A percentile compares a stretch with the other conserved stretches of the same genome.
Evolutionary conservation across 2,329 filamentous ascomycete genomes (phyloP).

Genomic region (Paraphoma chrysanthemicola): DNA sequence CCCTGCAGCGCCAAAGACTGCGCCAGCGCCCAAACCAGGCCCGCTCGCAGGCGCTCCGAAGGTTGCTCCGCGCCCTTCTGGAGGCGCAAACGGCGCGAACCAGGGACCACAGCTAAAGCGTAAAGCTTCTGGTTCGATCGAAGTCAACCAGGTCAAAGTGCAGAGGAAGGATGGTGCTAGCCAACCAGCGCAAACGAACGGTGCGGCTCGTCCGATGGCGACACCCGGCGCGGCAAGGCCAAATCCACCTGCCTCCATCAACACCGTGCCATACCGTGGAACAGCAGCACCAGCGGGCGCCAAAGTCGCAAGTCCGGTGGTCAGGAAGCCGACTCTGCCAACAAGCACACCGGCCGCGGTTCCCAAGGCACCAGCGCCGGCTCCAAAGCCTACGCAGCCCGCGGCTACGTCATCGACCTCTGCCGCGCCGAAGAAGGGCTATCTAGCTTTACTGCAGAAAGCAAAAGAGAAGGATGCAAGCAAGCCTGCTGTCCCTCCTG

Average conservation of each 20-base stretch:
- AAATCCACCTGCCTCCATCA: conserved; percentile 25
- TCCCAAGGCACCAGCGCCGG: conserved; percentile 28
- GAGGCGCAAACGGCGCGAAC: conserved; percentile 34
- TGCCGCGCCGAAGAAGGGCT: conserved; percentile 72
- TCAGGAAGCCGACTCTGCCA: conserved; percentile 32
- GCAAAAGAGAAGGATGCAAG: conserved; percentile 66
- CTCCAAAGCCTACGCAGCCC: conserved; percentile 25
- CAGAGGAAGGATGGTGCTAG: conserved; percentile 40
- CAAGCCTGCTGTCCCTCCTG: conserved; percentile 65
- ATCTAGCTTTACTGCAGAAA: conserved; percentile 75
- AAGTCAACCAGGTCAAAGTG: conserved; percentile 38
- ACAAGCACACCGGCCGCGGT: conserved; percentile 18
- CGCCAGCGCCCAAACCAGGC: conserved; percentile 32
- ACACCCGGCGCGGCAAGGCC: conserved; percentile 30
- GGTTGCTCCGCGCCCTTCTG: conserved; percentile 38
- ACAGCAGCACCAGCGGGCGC: conserved; percentile 41
- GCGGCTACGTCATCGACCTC: conserved; percentile 29
- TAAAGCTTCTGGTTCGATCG: conserved; percentile 48
- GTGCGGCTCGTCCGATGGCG: conserved; percentile 32
- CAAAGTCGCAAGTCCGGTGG: conserved; percentile 25
- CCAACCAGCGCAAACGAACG: conserved; percentile 31
- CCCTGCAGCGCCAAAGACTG: conserved; percentile 31
- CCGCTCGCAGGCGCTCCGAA: conserved; percentile 38
- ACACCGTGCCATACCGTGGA: conserved; percentile 46
- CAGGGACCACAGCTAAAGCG: conserved; percentile 49